Base-by-base conservation (phyloP, 1,139 yeast species). In the Suhomyces guaymorum region DNA sequence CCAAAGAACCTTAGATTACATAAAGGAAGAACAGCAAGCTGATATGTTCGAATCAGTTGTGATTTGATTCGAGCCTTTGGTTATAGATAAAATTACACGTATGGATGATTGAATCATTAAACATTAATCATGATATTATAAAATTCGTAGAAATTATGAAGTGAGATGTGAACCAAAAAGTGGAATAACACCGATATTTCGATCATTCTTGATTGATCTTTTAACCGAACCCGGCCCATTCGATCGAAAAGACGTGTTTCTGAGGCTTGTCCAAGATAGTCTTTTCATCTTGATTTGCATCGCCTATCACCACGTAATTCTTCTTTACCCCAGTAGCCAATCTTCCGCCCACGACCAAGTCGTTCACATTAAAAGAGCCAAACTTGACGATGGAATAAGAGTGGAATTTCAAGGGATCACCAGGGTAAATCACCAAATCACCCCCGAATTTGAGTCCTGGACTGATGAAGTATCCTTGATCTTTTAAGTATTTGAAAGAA, bases 391-490 rank as follows among this genome's bases (percentile, higher is more conserved):
- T 81, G 42, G 82, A 73, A 57, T 90, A 96, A 2, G 97, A 85
- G 58, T 92, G 98, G 52, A 79, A 92, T 32, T 95, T 61, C 39
- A 92, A 63, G 2, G 97, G 96, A 54, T 92, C 98, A 0, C 97
- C 97, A 0, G 97, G 97, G 49, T 92, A 92, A 2, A 92, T 89
- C 34, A 92, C 76, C 51, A 80, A 88, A 39, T 81, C 80, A 3
- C 96, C 95, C 1, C 98, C 98, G 55, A 90, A 92, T 41, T 96
- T 72, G 26, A 89, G 66, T 0, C 97, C 98, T 0, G 97, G 96
- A 22, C 89, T 71, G 15, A 89, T 46, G 48, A 55, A 84, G 53
- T 72, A 82, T 0, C 75, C 78, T 13, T 54, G 50, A 1, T 52
- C 45, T 40, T 74, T 78, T 29, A 86, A 57, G 33, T 66, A 55